Conservation (phyloP, 1,284 basidiomycete species). For the Xerocomus cyaneibrunnescens region DNA sequence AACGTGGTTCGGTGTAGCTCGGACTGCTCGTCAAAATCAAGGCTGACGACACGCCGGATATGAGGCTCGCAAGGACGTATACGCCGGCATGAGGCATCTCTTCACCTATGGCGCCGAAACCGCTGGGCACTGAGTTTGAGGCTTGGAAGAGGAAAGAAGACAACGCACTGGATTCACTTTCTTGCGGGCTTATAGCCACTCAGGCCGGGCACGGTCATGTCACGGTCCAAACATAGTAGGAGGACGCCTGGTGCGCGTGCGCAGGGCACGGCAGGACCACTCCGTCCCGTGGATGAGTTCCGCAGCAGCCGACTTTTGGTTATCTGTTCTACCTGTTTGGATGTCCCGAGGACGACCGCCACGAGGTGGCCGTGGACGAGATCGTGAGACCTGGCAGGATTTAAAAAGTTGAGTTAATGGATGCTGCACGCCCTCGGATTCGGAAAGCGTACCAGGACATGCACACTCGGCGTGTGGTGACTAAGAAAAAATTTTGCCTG, state of each 20-base stretch:
- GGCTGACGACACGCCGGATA: constrained; percentile 22
- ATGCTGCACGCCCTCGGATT: constrained; percentile 12
- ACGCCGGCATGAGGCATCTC: constrained; percentile 20
- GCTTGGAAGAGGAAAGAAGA: constrained; percentile 11
- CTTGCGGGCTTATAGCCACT: constrained; percentile 25
- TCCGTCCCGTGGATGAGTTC: constrained; percentile 3
- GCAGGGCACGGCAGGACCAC: constrained; percentile 22
- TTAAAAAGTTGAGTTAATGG: constrained; percentile 24
- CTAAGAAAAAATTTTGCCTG: not conserved
- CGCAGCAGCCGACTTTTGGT: constrained; percentile 3
- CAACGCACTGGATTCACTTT: constrained; percentile 1
- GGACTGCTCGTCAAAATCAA: constrained; percentile 29
- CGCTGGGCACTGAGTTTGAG: constrained; percentile 2
- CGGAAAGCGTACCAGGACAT: constrained; percentile 14
- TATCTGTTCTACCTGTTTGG: constrained; percentile 10
- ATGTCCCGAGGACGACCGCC: constrained; percentile 7
- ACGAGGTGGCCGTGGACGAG: constrained; percentile 17
- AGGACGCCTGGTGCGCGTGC: constrained; percentile 18
- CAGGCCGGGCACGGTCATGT: constrained; percentile 19
- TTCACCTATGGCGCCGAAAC: constrained; percentile 11
- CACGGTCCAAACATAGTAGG: constrained; percentile 24
- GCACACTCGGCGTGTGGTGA: constrained; percentile 15
- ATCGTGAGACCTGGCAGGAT: not conserved
- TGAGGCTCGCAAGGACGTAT: constrained; percentile 22
- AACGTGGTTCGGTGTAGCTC: constrained; percentile 41